Base-by-base conservation (phyloP, 2,329 filamentous ascomycete species). In the Lecanicillium sp. region DNA sequence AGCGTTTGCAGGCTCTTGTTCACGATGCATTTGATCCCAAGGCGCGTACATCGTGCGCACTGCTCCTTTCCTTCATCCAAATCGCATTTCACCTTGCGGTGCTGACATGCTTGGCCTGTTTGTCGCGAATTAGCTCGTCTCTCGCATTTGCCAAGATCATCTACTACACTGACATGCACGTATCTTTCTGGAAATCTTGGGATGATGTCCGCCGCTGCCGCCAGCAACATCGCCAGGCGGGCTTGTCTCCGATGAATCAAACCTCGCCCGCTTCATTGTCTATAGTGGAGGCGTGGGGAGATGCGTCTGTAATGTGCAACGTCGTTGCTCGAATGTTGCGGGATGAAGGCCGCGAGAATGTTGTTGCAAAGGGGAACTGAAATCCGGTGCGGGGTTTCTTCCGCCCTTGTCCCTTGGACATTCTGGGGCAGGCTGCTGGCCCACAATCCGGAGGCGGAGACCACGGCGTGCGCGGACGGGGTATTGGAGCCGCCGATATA, bases 1-100 rank as follows among this genome's bases (percentile, higher is more conserved):
- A 75, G 65, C 40, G 69, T 71, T 49, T 75, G 71, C 15, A 72
- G 63, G 48, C 70, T 73, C 51, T 73, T 70, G 48, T 75, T 74
- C 25, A 73, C 65, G 8, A 71, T 58, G 47, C 71, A 75, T 43
- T 67, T 64, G 29, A 73, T 58, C 9, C 67, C 65, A 17, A 68
- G 65, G 29, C 67, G 65, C 22, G 59, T 51, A 46, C 71, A 75
- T 47, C 72, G 64, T 8, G 60, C 61, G 51, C 71, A 75, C 40
- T 59, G 63, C 6, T 57, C 48, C 43, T 68, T 59, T 7, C 66
- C 67, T 22, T 47, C 45, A 40, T 64, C 60, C 45, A 73, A 63
- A 41, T 70, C 64, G 49, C 71, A 75, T 48, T 70, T 69, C 47
- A 75, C 73, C 51, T 75, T 75, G 47, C 71, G 68, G 16, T 62